phyloP scores from a whole-genome alignment of 306 rosid species.

The Cucumis hystrix region DNA sequence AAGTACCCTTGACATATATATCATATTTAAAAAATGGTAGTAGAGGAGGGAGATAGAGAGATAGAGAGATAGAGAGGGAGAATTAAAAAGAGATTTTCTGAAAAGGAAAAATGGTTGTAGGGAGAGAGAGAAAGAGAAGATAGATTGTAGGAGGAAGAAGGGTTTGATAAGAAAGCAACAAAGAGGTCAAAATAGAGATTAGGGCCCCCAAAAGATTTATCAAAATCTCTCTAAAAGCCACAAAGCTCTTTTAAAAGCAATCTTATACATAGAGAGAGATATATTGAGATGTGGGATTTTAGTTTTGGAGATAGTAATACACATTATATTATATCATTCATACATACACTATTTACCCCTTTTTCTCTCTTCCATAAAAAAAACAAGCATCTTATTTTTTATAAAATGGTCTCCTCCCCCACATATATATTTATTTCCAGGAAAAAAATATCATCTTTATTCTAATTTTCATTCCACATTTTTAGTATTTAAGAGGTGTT shows the following conservation, averaged over 20 bases:
- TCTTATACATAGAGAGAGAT: not conserved
- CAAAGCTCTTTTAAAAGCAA: not conserved
- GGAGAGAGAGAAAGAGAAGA: not conserved
- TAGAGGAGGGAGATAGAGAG: not conserved
- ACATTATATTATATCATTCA: not conserved
- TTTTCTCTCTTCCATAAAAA: too few relatives aligned
- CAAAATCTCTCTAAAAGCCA: too few relatives aligned
- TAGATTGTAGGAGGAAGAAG: not conserved
- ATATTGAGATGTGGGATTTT: not conserved
- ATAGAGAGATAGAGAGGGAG: not conserved
- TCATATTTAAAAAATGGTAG: too few relatives aligned
- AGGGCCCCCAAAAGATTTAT: not conserved
- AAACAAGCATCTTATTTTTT: too few relatives aligned
- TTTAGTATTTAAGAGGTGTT: too few relatives aligned
- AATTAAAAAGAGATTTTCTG: too few relatives aligned
- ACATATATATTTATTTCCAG: too few relatives aligned
- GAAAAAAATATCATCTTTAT: too few relatives aligned
- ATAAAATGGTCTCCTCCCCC: too few relatives aligned
- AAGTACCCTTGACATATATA: too few relatives aligned
- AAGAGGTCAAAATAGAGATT: not conserved
- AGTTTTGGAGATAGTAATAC: not conserved
- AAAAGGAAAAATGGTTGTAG: not conserved
- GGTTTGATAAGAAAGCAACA: not conserved
- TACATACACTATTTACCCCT: not conserved
- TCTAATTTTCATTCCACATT: too few relatives aligned